Evolutionary conservation across 2,329 filamentous ascomycete species (phyloP).

Genomic region (Penicillium polonicum): DNA sequence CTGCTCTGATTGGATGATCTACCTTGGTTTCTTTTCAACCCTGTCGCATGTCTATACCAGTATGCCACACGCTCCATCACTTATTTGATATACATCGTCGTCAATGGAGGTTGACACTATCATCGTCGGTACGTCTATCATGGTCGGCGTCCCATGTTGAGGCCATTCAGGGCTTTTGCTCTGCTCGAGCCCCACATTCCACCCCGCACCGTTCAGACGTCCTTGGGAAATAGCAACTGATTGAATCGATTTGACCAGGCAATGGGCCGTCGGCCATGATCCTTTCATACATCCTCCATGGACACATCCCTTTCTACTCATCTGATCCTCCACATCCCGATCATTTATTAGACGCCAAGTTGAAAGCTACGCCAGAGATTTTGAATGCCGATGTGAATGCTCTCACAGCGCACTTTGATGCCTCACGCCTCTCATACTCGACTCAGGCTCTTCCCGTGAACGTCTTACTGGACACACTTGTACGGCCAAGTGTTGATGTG

Average conservation of each 20-base stretch:
- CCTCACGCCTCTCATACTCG: constrained; percentile 60
- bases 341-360: constrained; percentile 55
- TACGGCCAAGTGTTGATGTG: constrained; percentile 59
- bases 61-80: constrained; percentile 33
- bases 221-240: background rate
- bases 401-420: constrained; percentile 57
- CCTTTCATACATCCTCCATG: constrained; percentile 62
- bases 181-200: background rate
- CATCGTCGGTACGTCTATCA: constrained; percentile 43
- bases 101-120: constrained; percentile 44
- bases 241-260: constrained; percentile 41
- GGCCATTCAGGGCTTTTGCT: background rate
- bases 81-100: constrained; percentile 29
- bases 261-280: constrained; percentile 63
- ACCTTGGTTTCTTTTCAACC: background rate
- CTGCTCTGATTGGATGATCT: background rate
- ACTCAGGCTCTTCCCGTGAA: constrained; percentile 61
- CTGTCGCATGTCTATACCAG: constrained; percentile 29
- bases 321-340: constrained; percentile 55
- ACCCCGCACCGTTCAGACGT: background rate
- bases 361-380: constrained; percentile 49
- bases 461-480: constrained; percentile 58
- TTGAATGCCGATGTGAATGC: constrained; percentile 49
- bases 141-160: background rate
- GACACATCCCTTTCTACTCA: constrained; percentile 58